Conservation (phyloP, 2,329 filamentous ascomycete species). For the Pseudogymnoascus sp. region DNA sequence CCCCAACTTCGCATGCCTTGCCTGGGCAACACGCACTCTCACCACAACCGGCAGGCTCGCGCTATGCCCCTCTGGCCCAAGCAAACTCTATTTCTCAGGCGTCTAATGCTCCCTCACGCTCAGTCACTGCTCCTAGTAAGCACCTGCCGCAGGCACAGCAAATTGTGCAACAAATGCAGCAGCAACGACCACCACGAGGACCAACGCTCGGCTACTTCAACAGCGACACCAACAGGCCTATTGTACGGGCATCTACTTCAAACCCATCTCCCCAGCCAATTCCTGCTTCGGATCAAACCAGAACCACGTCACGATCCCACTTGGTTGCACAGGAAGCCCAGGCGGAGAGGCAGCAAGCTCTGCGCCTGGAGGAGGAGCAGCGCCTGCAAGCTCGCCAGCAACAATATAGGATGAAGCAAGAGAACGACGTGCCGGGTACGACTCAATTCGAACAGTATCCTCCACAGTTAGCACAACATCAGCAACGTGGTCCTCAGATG, state of each 20-base stretch:
- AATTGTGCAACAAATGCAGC: slow-evolving; percentile 14
- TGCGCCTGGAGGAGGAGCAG: slow-evolving; percentile 19
- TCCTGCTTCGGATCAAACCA: slow-evolving; percentile 14
- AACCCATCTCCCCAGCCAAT: slow-evolving; percentile 15
- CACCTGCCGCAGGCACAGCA: slow-evolving; percentile 19
- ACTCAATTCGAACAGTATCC: slow-evolving; percentile 30
- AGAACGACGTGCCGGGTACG: slow-evolving; percentile 27
- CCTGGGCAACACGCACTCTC: slow-evolving; percentile 23
- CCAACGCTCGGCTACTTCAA: slow-evolving; percentile 26
- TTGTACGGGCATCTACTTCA: slow-evolving; percentile 6
- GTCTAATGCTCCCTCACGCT: slow-evolving; percentile 19
- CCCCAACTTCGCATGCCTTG: slow-evolving; percentile 11
- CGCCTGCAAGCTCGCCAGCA: slow-evolving; percentile 10
- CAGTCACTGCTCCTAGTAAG: slow-evolving; percentile 22
- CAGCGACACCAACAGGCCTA: slow-evolving; percentile 12
- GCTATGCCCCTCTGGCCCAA: slow-evolving; percentile 28
- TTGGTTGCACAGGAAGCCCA: slow-evolving; percentile 26
- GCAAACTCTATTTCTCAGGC: slow-evolving; percentile 25
- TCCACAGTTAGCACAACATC: slow-evolving; percentile 14
- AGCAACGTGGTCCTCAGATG: slow-evolving; percentile 18
- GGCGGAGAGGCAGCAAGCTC: slow-evolving; percentile 23
- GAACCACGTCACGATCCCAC: slow-evolving; percentile 21
- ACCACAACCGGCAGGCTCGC: slow-evolving; percentile 18
- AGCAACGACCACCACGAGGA: slow-evolving; percentile 18
- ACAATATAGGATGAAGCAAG: slow-evolving; percentile 31